Evolutionary conservation across 108 stramenopile species (phyloP), one percentile per base, ranked within the genome.

Genomic region (Mayamaea pseudoterrestris): DNA sequence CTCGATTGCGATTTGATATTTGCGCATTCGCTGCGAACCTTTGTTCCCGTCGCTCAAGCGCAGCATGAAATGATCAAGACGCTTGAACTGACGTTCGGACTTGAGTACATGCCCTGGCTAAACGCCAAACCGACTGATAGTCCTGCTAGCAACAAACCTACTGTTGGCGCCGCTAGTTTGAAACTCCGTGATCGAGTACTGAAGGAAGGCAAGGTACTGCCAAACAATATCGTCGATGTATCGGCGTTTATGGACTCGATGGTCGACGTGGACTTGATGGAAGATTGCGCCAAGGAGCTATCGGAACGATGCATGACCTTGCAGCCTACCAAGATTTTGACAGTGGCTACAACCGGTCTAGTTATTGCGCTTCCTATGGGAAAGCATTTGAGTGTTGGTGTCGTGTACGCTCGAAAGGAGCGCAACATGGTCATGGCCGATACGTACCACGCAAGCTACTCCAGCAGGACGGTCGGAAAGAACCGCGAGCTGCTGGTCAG

Each of bases 141-240:
- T 6, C 54, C 68, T 7, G 60, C 47, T n/a, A 66, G 68, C 1
- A 45, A 47, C 14, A 54, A 44, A 18, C n/a, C n/a, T n/a, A n/a
- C n/a, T n/a, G 69, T 57, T 35, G 65, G 61, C 16, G 47, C 61
- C 3, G 61, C 61, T 27, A 67, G 72, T n/a, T 41, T 80, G 21
- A 76, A 81, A 54, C 69, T 93, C 4, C 61, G 83, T 25, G 85
- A 87, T 57, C 80, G 90, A 18, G 78, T 93, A 0, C 55, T 93
- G 42, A 77, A 78, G 56, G 85, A 93, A 49, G 90, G 70, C 7
- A 72, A 69, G 37, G 81, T 88, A 11, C 61, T 93, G 23, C 86
- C 85, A 23, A 88, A 88, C 44, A 66, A 86, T 46, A 93, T 93
- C 32, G 74, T 93, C 34, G 90, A 93, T 55, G 90, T 93, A 2